Evolutionary conservation across 352 stramenopile species (phyloP), one percentile per base, ranked within the genome.

Genomic region (Pythium utonaiense): DNA sequence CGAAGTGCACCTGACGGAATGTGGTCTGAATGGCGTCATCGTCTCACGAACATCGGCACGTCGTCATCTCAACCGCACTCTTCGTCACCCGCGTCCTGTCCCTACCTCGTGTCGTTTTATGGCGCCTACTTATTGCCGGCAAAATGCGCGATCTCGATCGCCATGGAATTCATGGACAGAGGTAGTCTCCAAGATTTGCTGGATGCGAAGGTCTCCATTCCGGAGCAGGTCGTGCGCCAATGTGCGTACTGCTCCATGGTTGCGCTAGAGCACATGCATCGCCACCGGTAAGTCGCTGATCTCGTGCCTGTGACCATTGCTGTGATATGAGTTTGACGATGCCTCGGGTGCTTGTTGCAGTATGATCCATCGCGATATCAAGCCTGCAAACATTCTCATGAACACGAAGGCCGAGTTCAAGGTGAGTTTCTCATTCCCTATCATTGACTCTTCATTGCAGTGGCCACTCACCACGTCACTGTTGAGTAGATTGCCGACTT

Each of bases 151-250:
- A 75, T 97, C 27, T 90, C 76, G 24, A 89, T 97, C 22, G 88
- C 96, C 40, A 93, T 97, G 77, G 90, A 97, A 62, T 97, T 96
- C 42, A 97, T 97, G 90, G 83, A 97, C 48, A 83, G 89, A 57
- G 91, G 91, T 17, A 96, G 83, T 38, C 64, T 97, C 0, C 86
- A 97, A 53, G 82, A 93, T 30, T 64, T 91, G 2, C 53, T 91
- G 8, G 74, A 87, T n/a, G 66, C 61, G 0, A 70, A 71, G 6
- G 49, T 78, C 16, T 73, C 75, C 0, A 65, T 88, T 2, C 72
- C 80, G 0, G 85, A 94, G 54, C 44, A 64, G 3, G 66, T 95
- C 0, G 28, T 97, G 34, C 72, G 77, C 2, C 85, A 94, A 48
- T 79, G 88, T n/a, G 75, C 87, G 0, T 91, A 86, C 47, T 93